Conservation (phyloP, 106 monocot genomes). For the Ottelia alismoides region DNA sequence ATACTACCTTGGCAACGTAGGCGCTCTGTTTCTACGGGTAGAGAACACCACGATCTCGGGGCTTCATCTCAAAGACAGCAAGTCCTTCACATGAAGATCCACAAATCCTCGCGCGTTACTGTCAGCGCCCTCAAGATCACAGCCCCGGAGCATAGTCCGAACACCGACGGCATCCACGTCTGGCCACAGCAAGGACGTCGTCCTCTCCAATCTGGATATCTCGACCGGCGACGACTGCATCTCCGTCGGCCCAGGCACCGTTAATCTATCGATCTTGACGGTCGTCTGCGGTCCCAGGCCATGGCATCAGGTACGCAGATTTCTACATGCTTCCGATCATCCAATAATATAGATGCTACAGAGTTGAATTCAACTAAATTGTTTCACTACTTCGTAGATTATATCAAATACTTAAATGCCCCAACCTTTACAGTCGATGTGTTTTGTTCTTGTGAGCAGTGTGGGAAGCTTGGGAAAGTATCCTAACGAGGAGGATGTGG, state of each 20-base stretch:
- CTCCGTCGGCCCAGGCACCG: slow-evolving; percentile 25
- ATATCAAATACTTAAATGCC: too few relatives aligned
- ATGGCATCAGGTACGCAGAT: slow-evolving; percentile 34
- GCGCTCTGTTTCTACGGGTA: slow-evolving; percentile 11
- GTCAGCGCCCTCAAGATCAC: slow-evolving; percentile 16
- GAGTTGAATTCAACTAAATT: too few relatives aligned
- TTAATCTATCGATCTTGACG: slow-evolving; percentile 12
- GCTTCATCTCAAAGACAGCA: slow-evolving; percentile 17
- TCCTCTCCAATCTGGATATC: slow-evolving; percentile 13
- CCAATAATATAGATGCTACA: too few relatives aligned
- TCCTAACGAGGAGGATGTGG: slow-evolving; percentile 23
- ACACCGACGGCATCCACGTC: slow-evolving; percentile 53
- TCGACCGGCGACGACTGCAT: slow-evolving; percentile 51
- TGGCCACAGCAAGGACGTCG: slow-evolving; percentile 8
- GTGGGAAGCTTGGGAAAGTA: slow-evolving; percentile 49
- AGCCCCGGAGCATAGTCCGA: slow-evolving; percentile 30
- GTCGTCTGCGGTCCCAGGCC: slow-evolving; percentile 39
- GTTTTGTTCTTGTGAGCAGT: slow-evolving; percentile 5
- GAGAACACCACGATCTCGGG: slow-evolving; percentile 11
- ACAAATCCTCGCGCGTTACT: slow-evolving; percentile 4
- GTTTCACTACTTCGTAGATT: too few relatives aligned
- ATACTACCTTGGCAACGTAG: too few relatives aligned
- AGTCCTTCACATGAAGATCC: slow-evolving; percentile 28
- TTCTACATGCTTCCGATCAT: too few relatives aligned
- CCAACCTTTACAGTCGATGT: too few relatives aligned